Evolutionary conservation across 805 yeast species (phyloP), one percentile per base, ranked within the genome.

Genomic region (Lipomyces sp.): DNA sequence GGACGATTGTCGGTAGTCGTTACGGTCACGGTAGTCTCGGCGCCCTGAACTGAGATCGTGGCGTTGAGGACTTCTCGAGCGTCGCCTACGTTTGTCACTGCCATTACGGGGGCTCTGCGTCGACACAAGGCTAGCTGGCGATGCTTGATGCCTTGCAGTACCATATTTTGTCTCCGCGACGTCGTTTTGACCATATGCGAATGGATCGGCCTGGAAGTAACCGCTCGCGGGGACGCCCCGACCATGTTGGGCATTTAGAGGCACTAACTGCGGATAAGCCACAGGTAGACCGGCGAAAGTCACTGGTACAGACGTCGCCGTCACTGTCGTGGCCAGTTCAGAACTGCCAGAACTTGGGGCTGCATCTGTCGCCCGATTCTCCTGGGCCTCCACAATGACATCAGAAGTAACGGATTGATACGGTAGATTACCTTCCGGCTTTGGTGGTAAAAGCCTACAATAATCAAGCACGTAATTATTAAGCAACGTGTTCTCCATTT

Each of bases 381-480:
- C 53, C 39, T 32, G 24, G 6, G 11, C 18, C 4, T n/a, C 45
- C 37, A 15, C 13, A 11, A 13, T 30, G 15, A 11, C 15, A 39
- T 59, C 57, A 11, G 32, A 5, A 33, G 8, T 8, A 58, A 15
- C 39, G 11, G 34, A 5, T 8, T 51, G 54, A 51, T 51, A 48
- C 24, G 67, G 69, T 24, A 66, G 59, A 7, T 37, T 7, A 29
- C 64, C 71, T 29, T 69, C 71, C 7, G 60, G 29, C 32, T 64
- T 51, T 2, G 65, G 57, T 10, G 71, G 71, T 3, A 64, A 29
- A 15, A 64, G 58, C 15, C 71, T 55, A 57, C 67, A 61, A 24
- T 71, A 57, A 53, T 69, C 71, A 13, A 61, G 54, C 6, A 69
- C 70, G 45, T 69, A 69, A 8, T 57, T 42, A 39, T 69, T 69